Evolutionary conservation across 2,329 filamentous ascomycete genomes (phyloP).

Genomic region (Exophiala xenobiotica): DNA sequence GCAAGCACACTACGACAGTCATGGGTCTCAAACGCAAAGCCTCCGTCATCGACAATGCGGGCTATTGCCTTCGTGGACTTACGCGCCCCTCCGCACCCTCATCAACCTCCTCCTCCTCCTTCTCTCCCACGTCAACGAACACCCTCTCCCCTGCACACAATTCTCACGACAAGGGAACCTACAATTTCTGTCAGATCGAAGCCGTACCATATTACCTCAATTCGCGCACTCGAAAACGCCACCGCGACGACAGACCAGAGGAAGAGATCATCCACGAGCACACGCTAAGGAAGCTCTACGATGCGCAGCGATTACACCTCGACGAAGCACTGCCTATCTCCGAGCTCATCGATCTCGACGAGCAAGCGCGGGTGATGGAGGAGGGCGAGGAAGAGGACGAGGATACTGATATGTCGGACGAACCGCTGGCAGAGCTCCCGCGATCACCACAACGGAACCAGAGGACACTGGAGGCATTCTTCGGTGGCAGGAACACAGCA

Average conservation of each 20-base stretch:
- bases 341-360: conserved; percentile 6
- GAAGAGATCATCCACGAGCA: conserved; percentile 47
- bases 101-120: conserved; percentile 13
- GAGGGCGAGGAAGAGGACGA: background rate
- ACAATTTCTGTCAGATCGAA: conserved; percentile 7
- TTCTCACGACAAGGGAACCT: background rate
- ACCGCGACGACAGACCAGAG: conserved; percentile 58
- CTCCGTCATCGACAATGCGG: conserved; percentile 16
- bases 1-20: background rate
- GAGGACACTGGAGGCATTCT: conserved; percentile 24
- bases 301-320: conserved; percentile 26
- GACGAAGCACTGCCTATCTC: conserved; percentile 22
- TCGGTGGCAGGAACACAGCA: conserved; percentile 5
- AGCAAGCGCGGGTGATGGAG: too few relatives aligned
- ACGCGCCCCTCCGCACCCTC: conserved; percentile 7
- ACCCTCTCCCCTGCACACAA: conserved; percentile 4
- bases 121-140: conserved; percentile 13
- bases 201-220: conserved; percentile 45
- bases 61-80: background rate
- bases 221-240: conserved; percentile 59
- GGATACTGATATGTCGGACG: conserved; percentile 19
- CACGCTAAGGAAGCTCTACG: conserved; percentile 28
- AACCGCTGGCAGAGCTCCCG: conserved; percentile 3
- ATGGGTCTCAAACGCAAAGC: conserved; percentile 32
- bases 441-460: conserved; percentile 14